A percentile compares a stretch with the other conserved stretches of the same genome.
These are phyloP conservation scores for Pseudozyma hubeiensis DNA, from an alignment of 1,284 basidiomycete species.

Conservation along the genomic window DNA sequence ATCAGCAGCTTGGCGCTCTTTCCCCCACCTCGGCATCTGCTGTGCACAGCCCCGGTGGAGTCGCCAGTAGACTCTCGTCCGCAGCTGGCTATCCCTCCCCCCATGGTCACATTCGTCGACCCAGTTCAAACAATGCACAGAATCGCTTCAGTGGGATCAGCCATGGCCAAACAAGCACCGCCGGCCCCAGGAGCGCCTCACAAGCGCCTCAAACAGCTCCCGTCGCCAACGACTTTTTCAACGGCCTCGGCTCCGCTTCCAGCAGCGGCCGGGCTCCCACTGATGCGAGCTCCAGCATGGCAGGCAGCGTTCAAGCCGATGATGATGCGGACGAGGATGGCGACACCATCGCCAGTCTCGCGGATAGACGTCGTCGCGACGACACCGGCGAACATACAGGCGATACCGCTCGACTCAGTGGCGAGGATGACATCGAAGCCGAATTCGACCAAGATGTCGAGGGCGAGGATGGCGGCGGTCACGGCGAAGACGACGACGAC, in stretches of 20 bases:
- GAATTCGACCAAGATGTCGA: constrained; percentile 23
- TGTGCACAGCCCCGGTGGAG: constrained; percentile 35
- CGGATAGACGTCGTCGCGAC: constrained; percentile 37
- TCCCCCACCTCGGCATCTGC: constrained; percentile 37
- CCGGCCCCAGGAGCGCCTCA: constrained; percentile 32
- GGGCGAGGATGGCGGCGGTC: constrained; percentile 4
- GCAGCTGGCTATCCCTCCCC: constrained; percentile 53
- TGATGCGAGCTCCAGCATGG: constrained; percentile 43
- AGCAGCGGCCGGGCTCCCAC: constrained; percentile 26
- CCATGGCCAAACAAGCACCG: constrained; percentile 40
- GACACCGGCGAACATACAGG: constrained; percentile 21
- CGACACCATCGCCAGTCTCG: constrained; percentile 55
- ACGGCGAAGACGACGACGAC: constrained; percentile 31
- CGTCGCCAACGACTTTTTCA: constrained; percentile 45
- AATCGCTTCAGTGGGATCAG: constrained; percentile 39
- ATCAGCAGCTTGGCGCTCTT: constrained; percentile 20
- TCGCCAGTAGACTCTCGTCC: constrained; percentile 17
- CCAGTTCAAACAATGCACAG: constrained; percentile 24
- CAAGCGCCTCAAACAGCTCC: constrained; percentile 11
- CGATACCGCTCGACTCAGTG: constrained; percentile 14
- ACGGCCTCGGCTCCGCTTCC: constrained; percentile 24
- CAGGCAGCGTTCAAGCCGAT: constrained; percentile 37
- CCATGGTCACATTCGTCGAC: constrained; percentile 53
- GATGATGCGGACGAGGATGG: constrained; percentile 52
- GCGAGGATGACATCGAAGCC: constrained; percentile 25